Conservation (phyloP, 306 rosid genomes). For the Lotus japonicus region DNA sequence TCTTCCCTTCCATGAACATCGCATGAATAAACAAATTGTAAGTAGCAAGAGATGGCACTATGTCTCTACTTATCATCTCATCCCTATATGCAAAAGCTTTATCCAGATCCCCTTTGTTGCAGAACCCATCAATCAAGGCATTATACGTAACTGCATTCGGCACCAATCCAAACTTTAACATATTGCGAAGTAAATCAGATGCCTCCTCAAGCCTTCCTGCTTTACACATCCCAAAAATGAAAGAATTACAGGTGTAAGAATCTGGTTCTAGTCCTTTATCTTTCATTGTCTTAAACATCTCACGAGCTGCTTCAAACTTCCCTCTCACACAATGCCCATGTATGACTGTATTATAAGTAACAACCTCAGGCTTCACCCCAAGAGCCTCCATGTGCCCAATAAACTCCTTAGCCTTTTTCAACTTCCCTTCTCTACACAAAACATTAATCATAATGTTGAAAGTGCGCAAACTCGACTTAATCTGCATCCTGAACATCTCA, state of each 20-base stretch:
- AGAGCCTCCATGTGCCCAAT: conserved; percentile 58
- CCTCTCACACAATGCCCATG: conserved; percentile 58
- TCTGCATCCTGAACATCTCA: conserved; percentile 74
- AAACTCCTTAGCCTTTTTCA: conserved; percentile 71
- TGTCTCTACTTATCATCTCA: conserved; percentile 65
- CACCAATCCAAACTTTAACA: conserved; percentile 44
- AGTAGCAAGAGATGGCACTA: conserved; percentile 48
- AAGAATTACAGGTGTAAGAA: conserved; percentile 57
- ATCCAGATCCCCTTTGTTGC: conserved; percentile 62
- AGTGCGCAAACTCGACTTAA: conserved; percentile 53
- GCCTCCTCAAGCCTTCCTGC: conserved; percentile 62
- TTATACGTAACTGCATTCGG: conserved; percentile 70
- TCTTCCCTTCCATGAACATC: conserved; percentile 58
- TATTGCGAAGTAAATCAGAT: conserved; percentile 37
- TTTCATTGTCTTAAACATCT: conserved; percentile 44
- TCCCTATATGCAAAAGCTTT: conserved; percentile 59
- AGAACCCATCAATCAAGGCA: conserved; percentile 67
- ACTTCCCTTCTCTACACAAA: conserved; percentile 76
- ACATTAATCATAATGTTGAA: conserved; percentile 83
- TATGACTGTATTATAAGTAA: conserved; percentile 70
- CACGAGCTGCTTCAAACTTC: conserved; percentile 41
- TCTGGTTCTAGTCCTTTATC: conserved; percentile 56
- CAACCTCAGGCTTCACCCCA: conserved; percentile 52
- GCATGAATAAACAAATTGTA: conserved; percentile 82
- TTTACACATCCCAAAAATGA: conserved; percentile 62